Percentiles rank a stretch among this genome's conserved stretches.
Evolutionary conservation across 2,329 filamentous ascomycete species (phyloP).

Genomic region (Ploettnerulaceae sp.): DNA sequence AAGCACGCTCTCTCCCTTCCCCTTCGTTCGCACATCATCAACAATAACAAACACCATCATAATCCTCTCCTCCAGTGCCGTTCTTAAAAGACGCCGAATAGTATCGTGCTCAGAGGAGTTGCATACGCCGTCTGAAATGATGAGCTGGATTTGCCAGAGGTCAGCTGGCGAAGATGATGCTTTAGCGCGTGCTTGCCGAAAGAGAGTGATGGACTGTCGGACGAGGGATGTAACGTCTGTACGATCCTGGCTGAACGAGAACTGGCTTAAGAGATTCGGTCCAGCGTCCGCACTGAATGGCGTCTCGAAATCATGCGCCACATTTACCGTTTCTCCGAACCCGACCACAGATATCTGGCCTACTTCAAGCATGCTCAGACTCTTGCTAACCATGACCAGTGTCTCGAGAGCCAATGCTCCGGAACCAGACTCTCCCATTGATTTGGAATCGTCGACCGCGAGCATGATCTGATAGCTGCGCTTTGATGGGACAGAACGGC

Average conservation of each 20-base stretch:
- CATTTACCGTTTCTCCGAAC: slow-evolving; percentile 78
- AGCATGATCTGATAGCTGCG: slow-evolving; percentile 96
- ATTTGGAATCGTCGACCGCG: slow-evolving; percentile 91
- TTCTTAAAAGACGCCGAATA: slow-evolving; percentile 75
- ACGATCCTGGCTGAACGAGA: slow-evolving; percentile 77
- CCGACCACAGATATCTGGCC: slow-evolving; percentile 89
- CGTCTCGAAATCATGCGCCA: slow-evolving; percentile 79
- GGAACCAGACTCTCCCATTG: slow-evolving; percentile 78
- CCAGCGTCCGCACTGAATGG: slow-evolving; percentile 80
- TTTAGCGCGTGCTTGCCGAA: slow-evolving; percentile 64
- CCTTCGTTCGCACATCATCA: slow-evolving; percentile 55
- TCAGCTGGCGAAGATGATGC: slow-evolving; percentile 53
- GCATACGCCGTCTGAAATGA: slow-evolving; percentile 91
- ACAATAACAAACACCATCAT: slow-evolving; percentile 99
- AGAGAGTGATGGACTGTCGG: slow-evolving; percentile 70
- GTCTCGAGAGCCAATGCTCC: slow-evolving; percentile 86
- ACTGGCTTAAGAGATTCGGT: slow-evolving; percentile 76
- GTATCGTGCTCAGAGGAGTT: slow-evolving; percentile 74
- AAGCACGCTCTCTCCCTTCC: slow-evolving; percentile 65
- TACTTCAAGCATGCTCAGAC: slow-evolving; percentile 86
- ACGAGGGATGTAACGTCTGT: slow-evolving; percentile 83
- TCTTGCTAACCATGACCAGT: slow-evolving; percentile 82
- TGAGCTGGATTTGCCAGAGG: slow-evolving; percentile 90
- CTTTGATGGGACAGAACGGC: slow-evolving; percentile 84
- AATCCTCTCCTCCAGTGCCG: slow-evolving; percentile 87